phyloP scores from a whole-genome alignment of 1,139 yeast species.

The Nakaseomyces glabratus region DNA sequence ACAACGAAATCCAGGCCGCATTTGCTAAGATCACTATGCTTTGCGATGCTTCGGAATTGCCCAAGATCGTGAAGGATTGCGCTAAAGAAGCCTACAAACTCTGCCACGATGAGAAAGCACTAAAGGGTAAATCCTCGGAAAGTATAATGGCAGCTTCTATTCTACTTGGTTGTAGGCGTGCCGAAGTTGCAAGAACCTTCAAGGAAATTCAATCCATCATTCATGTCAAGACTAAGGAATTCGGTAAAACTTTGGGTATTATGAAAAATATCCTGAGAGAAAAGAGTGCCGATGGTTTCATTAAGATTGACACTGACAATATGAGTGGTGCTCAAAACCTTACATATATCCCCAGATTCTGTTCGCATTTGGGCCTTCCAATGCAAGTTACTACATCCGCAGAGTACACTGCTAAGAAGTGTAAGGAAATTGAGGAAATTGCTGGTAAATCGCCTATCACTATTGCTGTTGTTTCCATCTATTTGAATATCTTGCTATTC shows the following conservation, averaged over 20 bases:
- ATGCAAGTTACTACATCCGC: constrained; percentile 88
- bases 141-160: constrained; percentile 96
- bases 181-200: constrained; percentile 89
- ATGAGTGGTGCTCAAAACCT: constrained; percentile 85
- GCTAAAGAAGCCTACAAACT: constrained; percentile 93
- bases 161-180: constrained; percentile 88
- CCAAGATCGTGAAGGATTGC: constrained; percentile 92
- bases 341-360: constrained; percentile 89
- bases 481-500: constrained; percentile 81
- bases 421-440: constrained; percentile 84
- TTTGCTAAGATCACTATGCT: constrained; percentile 86
- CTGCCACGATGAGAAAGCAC: constrained; percentile 78
- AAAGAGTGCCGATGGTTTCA: constrained; percentile 39
- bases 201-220: constrained; percentile 95
- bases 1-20: constrained; percentile 80
- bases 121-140: constrained; percentile 88
- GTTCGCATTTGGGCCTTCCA: constrained; percentile 85
- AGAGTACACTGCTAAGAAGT: constrained; percentile 80
- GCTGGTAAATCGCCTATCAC: constrained; percentile 98
- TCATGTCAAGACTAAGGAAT: constrained; percentile 87
- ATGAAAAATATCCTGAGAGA: constrained; percentile 71
- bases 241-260: constrained; percentile 77
- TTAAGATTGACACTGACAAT: constrained; percentile 41
- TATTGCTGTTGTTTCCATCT: constrained; percentile 94
- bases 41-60: constrained; percentile 95